A percentile compares a stretch with the other conserved stretches of the same genome.
Evolutionary conservation across 306 rosid species (phyloP).

Genomic region (Vachellia collinsii): DNA sequence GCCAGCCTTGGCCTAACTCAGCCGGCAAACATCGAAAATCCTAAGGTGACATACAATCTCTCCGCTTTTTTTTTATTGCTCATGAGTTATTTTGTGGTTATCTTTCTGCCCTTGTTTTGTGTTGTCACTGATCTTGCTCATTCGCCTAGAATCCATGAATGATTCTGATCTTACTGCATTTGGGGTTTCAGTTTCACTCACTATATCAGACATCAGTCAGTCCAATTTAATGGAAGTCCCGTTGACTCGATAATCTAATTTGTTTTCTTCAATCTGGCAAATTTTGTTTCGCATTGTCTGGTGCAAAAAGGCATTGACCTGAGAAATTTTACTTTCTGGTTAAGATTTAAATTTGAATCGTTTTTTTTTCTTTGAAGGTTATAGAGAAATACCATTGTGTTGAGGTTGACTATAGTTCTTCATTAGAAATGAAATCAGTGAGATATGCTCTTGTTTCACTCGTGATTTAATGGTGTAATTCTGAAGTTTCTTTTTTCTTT

Average conservation of each 20-base stretch:
- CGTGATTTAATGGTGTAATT: slow-evolving; percentile 7
- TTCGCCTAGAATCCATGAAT: not conserved
- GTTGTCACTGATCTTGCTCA: not conserved
- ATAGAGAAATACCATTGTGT: not conserved
- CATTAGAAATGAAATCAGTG: slow-evolving; percentile 2
- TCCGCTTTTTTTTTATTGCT: not conserved
- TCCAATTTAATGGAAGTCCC: not conserved
- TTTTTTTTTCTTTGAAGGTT: not conserved
- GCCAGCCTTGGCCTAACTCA: slow-evolving; percentile 90
- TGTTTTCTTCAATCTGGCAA: not conserved
- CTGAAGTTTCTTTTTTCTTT: slow-evolving; percentile 19
- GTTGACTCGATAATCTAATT: not conserved
- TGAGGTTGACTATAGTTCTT: not conserved
- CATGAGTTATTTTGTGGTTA: not conserved
- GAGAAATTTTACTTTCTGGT: not conserved
- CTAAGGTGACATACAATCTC: slow-evolving; percentile 49
- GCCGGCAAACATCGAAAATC: slow-evolving; percentile 53
- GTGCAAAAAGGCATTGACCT: not conserved
- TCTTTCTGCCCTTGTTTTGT: not conserved
- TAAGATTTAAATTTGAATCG: not conserved
- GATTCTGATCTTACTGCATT: not conserved
- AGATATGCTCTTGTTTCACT: not conserved
- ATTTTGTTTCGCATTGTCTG: not conserved
- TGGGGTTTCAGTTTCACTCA: not conserved
- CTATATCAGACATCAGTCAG: not conserved